Base-by-base conservation (phyloP, 2,329 filamentous ascomycete genomes). In the Aspergillus oerlinghausenensis region DNA sequence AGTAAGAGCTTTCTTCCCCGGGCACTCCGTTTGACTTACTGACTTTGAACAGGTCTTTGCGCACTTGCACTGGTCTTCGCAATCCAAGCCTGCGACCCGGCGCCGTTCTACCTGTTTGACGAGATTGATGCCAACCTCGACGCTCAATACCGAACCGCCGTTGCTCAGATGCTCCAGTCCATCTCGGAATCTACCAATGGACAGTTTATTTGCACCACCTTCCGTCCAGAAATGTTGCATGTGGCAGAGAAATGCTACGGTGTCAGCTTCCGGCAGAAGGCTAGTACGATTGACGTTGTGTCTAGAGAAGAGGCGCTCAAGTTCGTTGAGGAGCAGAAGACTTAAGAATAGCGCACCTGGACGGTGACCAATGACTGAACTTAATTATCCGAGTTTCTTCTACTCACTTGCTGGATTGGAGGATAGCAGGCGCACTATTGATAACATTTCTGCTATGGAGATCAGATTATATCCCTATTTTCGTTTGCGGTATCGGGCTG, bases 61-160 rank as follows among this genome's bases (percentile, higher is more conserved):
- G 94, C 94, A 9, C 84, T 99, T n/a, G 95, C 94, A 48, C 85
- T 99, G 52, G 95, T 99, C 65, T 99, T 99, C 72, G 94, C 94
- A n/a, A 95, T 99, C 65, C 94, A 99, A 75, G 90, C 92, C 65
- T 96, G 93, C 58, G 94, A 99, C 72, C 94, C 93, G 9, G 95
- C 93, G 48, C 94, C 94, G 1, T 97, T 99, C 82, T 97, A 99
- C 73, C 92, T 99, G 68, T 99, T 99, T 67, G 94, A 99, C 73
- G 94, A 99, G 76, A 96, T 99, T 62, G 94, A 99, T 70, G 94
- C 94, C 73, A 99, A 99, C 72, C 84, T 99, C 25, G 94, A 99
- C 73, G 92, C 94, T 1, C 94, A 99, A 75, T 99, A 99, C 79
- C 89, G 94, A 59, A 97, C 94, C 1, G 93, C 94, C 1, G 94